Evolutionary conservation across 179 eudicot species (phyloP).

Genomic region (Beta corolliflora): DNA sequence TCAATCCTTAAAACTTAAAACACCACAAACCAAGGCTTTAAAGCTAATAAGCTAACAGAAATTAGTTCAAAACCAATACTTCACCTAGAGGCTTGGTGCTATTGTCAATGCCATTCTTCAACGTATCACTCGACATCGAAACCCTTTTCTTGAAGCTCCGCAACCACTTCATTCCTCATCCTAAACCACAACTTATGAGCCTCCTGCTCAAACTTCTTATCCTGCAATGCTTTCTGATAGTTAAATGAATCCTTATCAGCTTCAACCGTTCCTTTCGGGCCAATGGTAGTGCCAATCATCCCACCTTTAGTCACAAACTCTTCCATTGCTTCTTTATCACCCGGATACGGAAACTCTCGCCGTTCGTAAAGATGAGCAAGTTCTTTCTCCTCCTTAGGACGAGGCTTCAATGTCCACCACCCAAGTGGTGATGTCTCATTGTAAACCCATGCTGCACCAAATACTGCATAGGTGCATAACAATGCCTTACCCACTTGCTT

Average conservation of each 20-base stretch:
- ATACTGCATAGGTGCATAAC: slow-evolving; percentile 71
- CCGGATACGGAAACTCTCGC: slow-evolving; percentile 81
- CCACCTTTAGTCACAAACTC: slow-evolving; percentile 86
- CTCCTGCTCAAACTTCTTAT: slow-evolving; percentile 87
- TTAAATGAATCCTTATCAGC: slow-evolving; percentile 63
- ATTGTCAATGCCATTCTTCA: not conserved
- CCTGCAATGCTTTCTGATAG: slow-evolving; percentile 83
- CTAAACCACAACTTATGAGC: slow-evolving; percentile 82
- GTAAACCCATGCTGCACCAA: slow-evolving; percentile 76
- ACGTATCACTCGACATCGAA: slow-evolving; percentile 62
- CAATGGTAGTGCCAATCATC: slow-evolving; percentile 91
- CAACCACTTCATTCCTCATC: slow-evolving; percentile 90
- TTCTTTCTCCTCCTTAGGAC: slow-evolving; percentile 89
- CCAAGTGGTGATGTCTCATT: slow-evolving; percentile 93
- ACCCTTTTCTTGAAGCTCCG: slow-evolving; percentile 88
- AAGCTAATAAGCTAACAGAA: too few species aligned
- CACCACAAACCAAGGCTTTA: too few species aligned
- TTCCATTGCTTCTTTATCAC: slow-evolving; percentile 89
- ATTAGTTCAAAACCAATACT: too few species aligned
- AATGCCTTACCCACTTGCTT: slow-evolving; percentile 81
- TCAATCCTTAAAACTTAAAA: too few species aligned
- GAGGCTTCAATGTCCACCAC: slow-evolving; percentile 90
- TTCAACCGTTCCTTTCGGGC: slow-evolving; percentile 77
- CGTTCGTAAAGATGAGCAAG: slow-evolving; percentile 82
- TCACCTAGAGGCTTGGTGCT: too few species aligned